These are phyloP conservation scores for Auricularia cornea DNA, from an alignment of 768 basidiomycete species.

Conservation along the genomic window DNA sequence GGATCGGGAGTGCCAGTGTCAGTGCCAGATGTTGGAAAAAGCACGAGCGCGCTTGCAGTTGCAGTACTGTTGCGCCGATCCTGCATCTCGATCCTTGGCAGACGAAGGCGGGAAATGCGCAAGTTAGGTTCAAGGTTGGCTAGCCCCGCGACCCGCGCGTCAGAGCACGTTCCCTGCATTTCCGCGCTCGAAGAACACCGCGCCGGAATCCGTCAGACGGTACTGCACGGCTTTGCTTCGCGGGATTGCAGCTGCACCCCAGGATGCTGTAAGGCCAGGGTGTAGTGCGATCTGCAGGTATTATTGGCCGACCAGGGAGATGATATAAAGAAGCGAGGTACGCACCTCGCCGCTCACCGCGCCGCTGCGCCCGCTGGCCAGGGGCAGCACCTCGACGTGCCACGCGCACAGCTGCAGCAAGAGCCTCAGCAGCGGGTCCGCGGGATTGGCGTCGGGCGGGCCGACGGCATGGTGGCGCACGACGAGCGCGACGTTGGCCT, in stretches of 20 bases:
- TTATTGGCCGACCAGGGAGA: not conserved
- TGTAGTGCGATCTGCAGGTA: conserved; percentile 52
- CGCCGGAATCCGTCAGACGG: conserved; percentile 54
- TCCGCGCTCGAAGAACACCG: conserved; percentile 65
- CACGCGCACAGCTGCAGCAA: conserved; percentile 57
- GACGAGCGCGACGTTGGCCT: conserved; percentile 49
- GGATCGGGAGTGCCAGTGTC: too few relatives aligned
- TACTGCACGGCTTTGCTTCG: conserved; percentile 60
- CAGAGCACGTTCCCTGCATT: conserved; percentile 17
- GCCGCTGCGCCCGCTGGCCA: conserved; percentile 69
- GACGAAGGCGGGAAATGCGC: too few relatives aligned
- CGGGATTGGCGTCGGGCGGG: conserved; percentile 31
- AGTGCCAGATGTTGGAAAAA: too few relatives aligned
- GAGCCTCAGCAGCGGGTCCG: conserved; percentile 50
- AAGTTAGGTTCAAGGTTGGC: too few relatives aligned
- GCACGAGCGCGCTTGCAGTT: too few relatives aligned
- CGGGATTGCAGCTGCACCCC: conserved; percentile 31
- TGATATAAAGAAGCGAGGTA: not conserved
- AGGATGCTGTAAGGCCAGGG: conserved; percentile 31
- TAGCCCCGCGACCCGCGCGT: too few relatives aligned
- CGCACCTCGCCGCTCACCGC: conserved; percentile 69
- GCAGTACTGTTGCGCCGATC: too few relatives aligned
- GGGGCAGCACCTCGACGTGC: conserved; percentile 62
- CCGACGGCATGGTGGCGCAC: conserved; percentile 52
- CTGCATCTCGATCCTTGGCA: too few relatives aligned